Evolutionary conservation across 352 stramenopile species (phyloP).

Genomic region (Aphanomyces astaci): DNA sequence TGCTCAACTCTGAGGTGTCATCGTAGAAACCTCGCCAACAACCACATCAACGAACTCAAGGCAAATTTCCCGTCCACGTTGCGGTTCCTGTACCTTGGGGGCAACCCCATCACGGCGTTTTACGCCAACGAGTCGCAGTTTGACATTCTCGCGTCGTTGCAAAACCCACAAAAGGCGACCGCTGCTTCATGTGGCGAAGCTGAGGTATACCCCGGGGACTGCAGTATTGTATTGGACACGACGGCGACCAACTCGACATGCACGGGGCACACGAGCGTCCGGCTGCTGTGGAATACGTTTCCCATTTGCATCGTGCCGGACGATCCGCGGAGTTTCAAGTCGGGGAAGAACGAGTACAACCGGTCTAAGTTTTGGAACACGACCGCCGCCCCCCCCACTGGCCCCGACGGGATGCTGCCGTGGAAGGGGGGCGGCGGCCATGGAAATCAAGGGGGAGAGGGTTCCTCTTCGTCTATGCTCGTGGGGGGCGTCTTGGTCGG

Average conservation of each 20-base stretch:
- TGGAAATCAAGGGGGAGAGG: no score
- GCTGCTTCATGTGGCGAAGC: neutral
- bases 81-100: conserved; percentile 1
- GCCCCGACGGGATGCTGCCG: neutral
- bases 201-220: neutral
- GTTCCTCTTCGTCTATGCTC: neutral
- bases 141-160: neutral
- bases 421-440: neutral
- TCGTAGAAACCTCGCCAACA: conserved; percentile 6
- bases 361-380: no score
- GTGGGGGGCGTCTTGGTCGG: neutral
- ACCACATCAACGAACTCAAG: neutral
- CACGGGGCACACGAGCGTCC: neutral
- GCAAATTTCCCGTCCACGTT: conserved; percentile 8
- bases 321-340: no score
- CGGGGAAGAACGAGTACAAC: no score
- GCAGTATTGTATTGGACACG: conserved; percentile 1
- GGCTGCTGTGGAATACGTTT: conserved; percentile 14
- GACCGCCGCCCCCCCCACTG: no score
- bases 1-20: neutral
- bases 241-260: conserved; percentile 6
- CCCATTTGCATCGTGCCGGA: conserved; percentile 18
- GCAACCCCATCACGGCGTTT: conserved; percentile 1
- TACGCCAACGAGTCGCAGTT: conserved; percentile 19
- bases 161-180: neutral